Evolutionary conservation across 768 basidiomycete genomes (phyloP), one percentile per base, ranked within the genome.

Genomic region (Boletus vinaceobasis): DNA sequence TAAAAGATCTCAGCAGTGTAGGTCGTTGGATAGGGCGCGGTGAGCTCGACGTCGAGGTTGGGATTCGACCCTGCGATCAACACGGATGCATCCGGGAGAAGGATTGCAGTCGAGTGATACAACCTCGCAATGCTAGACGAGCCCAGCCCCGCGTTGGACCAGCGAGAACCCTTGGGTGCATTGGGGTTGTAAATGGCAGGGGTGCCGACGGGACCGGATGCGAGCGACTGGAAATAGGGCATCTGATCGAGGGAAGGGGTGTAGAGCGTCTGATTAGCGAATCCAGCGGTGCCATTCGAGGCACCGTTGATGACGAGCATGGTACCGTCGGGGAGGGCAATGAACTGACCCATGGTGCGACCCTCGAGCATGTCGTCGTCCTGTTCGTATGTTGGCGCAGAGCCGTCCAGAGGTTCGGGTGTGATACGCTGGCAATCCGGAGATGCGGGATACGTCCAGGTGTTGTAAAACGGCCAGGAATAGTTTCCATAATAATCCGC

Each of bases 61-160:
- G 95, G 94, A 74, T 98, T 98, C 32, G 91, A 93, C 7, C 96
- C 96, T 31, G 91, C 92, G 60, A 96, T 81, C 46, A 97, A 70
- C 36, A 98, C 86, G 3, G 89, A 90, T 1, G 83, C 90, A 56
- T 90, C 93, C 9, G 93, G 87, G 15, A 98, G 82, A 26, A 98
- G 81, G n/a, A 95, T 80, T 9, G 93, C 94, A 0, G 83, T 82
- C 0, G 93, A 96, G 73, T 98, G 96, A 72, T 98, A 98, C 65
- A 98, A 71, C 50, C 94, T 79, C 43, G 93, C 77, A 55, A 94
- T 86, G 14, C 60, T 76, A 0, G 88, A 85, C 0, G 81, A 76
- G 6, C 67, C 65, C 8, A 94, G 70, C 19, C 87, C 86, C 0
- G 77, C 75, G 37, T 78, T 85, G 36, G 88, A 87, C 89, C 86